These are phyloP conservation scores for Aspergillus alliaceus DNA, from an alignment of 2,329 filamentous ascomycete genomes.

Conservation along the genomic window DNA sequence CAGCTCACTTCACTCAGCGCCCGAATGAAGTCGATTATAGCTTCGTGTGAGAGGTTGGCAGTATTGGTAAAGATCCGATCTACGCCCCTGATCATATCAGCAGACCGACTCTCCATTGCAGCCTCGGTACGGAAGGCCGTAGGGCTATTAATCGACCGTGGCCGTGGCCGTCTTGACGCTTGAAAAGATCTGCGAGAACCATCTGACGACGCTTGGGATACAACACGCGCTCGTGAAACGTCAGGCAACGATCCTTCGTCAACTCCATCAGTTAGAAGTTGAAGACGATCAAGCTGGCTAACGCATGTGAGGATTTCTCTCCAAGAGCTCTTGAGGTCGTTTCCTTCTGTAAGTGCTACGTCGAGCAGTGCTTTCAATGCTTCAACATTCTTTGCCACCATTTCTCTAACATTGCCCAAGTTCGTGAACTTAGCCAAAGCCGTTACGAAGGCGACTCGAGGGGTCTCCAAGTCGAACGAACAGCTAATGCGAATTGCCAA, in stretches of 20 bases:
- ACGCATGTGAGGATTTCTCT: constrained; percentile 93
- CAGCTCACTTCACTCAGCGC: constrained; percentile 94
- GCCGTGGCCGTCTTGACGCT: constrained; percentile 48
- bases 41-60: constrained; percentile 86
- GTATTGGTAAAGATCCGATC: constrained; percentile 97
- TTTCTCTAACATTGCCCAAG: constrained; percentile 90
- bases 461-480: constrained; percentile 88
- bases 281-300: constrained; percentile 91
- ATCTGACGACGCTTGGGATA: constrained; percentile 56
- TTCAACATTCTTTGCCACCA: constrained; percentile 94
- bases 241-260: constrained; percentile 92
- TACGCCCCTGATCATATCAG: constrained; percentile 88
- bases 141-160: constrained; percentile 46
- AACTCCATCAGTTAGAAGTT: constrained; percentile 90
- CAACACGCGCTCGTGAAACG: constrained; percentile 77
- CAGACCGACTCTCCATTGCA: constrained; percentile 86
- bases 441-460: constrained; percentile 90
- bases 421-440: constrained; percentile 93
- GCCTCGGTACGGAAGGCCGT: constrained; percentile 72
- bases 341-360: constrained; percentile 88
- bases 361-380: constrained; percentile 89
- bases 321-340: constrained; percentile 86
- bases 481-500: constrained; percentile 91
- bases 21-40: constrained; percentile 91
- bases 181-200: constrained; percentile 68